Conservation (phyloP, 2,329 filamentous ascomycete genomes). For the Colletotrichum scovillei region DNA sequence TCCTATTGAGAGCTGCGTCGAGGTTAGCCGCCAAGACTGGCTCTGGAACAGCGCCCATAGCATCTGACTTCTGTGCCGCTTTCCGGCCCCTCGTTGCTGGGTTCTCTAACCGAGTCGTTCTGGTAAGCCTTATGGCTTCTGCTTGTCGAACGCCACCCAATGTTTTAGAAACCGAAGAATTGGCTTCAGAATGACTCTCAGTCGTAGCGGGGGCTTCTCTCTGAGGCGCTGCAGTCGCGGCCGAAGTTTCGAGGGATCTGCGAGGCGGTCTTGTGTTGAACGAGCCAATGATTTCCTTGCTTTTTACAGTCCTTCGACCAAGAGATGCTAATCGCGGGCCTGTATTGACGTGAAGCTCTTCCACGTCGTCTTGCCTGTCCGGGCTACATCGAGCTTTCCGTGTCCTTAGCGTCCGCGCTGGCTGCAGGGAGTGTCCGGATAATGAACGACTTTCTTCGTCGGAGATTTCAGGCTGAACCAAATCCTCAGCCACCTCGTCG, state of each 20-base stretch:
- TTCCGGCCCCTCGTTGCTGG: slow-evolving; percentile 65
- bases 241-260: not conserved
- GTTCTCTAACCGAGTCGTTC: slow-evolving; percentile 43
- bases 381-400: not conserved
- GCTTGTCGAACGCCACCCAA: not conserved
- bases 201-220: not conserved
- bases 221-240: not conserved
- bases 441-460: not conserved
- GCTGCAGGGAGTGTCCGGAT: not conserved
- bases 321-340: slow-evolving; percentile 53
- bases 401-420: not conserved
- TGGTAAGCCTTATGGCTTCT: not conserved
- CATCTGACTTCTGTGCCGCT: slow-evolving; percentile 62
- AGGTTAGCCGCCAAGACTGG: slow-evolving; percentile 46
- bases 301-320: slow-evolving; percentile 55
- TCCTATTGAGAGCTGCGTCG: not conserved
- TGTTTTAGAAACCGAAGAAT: not conserved
- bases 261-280: slow-evolving; percentile 30
- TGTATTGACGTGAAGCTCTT: not conserved
- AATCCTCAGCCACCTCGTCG: not conserved
- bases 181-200: not conserved
- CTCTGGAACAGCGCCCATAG: slow-evolving; percentile 59
- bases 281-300: slow-evolving; percentile 59
- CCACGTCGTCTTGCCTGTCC: not conserved
- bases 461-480: not conserved